Evolutionary conservation across 352 stramenopile genomes (phyloP).

Genomic region (Pilasporangium apinafurcum): DNA sequence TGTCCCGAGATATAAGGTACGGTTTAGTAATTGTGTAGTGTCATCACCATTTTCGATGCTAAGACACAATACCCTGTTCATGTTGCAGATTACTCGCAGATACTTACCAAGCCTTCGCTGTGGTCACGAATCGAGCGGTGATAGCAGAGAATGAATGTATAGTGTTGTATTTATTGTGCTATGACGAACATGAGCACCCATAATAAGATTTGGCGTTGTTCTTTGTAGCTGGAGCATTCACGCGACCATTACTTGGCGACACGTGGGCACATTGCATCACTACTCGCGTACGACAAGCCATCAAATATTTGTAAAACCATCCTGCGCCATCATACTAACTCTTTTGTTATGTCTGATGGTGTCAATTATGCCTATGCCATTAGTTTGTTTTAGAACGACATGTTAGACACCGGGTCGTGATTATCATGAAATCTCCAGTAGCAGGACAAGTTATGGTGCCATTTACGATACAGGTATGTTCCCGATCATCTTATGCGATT

Average conservation of each 20-base stretch:
- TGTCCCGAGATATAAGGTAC: slow-evolving; percentile 53
- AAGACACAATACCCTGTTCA: not conserved
- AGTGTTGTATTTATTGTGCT: not conserved
- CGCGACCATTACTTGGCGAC: slow-evolving; percentile 54
- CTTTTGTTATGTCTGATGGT: not conserved
- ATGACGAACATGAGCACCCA: not conserved
- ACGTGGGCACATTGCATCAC: slow-evolving; percentile 69
- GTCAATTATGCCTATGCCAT: not conserved
- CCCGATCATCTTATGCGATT: too few relatives aligned
- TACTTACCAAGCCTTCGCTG: slow-evolving; percentile 52
- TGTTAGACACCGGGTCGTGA: slow-evolving; percentile 33
- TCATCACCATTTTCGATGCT: not conserved
- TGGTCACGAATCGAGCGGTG: slow-evolving; percentile 60
- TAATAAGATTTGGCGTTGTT: not conserved
- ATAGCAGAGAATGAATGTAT: slow-evolving; percentile 23
- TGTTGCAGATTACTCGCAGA: slow-evolving; percentile 46
- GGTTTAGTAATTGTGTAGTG: not conserved
- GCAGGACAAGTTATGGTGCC: slow-evolving; percentile 53
- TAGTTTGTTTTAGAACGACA: slow-evolving; percentile 71
- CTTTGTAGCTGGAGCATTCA: slow-evolving; percentile 40
- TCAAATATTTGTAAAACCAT: too few relatives aligned
- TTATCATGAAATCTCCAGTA: slow-evolving; percentile 56
- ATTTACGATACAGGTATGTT: slow-evolving; percentile 47
- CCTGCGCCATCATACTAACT: slow-evolving; percentile 5
- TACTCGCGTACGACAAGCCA: slow-evolving; percentile 40